A percentile compares a stretch with the other conserved stretches of the same genome.
Conservation (phyloP, 306 rosid genomes). For the Styphnolobium japonicum region DNA sequence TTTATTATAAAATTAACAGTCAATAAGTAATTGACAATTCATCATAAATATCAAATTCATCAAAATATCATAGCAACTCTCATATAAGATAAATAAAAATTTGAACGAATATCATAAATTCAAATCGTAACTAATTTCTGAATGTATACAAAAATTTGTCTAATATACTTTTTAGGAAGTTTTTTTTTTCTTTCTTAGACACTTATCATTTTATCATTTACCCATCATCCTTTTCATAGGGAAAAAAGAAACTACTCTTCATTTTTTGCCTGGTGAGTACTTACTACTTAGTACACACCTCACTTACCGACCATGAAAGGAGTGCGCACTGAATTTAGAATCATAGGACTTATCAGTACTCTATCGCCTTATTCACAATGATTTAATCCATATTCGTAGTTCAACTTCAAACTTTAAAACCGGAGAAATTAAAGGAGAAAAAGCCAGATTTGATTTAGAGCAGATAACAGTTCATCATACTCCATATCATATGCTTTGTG, state of each 20-base stretch:
- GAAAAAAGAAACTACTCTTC: neutral
- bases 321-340: neutral
- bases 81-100: too few species aligned
- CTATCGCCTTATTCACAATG: neutral
- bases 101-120: too few species aligned
- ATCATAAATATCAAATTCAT: too few species aligned
- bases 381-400: neutral
- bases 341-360: neutral
- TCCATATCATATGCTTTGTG: neutral
- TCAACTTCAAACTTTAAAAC: neutral
- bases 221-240: neutral
- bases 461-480: neutral
- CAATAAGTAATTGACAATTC: too few species aligned
- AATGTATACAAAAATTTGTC: too few species aligned
- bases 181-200: too few species aligned
- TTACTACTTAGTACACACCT: neutral
- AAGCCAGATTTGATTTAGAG: constrained; percentile 20
- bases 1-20: too few species aligned
- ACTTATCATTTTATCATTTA: neutral
- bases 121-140: too few species aligned
- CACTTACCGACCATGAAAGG: neutral
- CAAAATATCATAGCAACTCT: too few species aligned
- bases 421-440: constrained; percentile 16
- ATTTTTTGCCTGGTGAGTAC: neutral
- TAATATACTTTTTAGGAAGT: too few species aligned